These are phyloP conservation scores for Myrica gale DNA, from an alignment of 306 rosid species.

Conservation along the genomic window DNA sequence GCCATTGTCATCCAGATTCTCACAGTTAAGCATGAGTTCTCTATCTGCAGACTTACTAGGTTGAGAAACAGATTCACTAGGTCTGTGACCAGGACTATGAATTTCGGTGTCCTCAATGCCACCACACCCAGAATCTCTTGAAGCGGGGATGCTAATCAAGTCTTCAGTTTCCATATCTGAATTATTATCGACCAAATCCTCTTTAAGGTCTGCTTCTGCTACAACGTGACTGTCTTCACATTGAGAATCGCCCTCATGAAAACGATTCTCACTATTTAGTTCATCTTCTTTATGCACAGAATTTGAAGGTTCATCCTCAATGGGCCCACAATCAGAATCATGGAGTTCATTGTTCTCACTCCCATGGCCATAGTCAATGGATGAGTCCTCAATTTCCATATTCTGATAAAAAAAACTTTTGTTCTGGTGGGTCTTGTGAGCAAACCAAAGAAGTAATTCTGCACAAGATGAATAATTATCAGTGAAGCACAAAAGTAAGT, in stretches of 20 bases:
- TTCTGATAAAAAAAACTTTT: conserved; percentile 18
- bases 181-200: conserved; percentile 27
- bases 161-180: conserved; percentile 48
- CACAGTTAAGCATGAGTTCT: conserved; percentile 26
- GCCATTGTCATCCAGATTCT: conserved; percentile 10
- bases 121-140: conserved; percentile 23
- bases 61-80: conserved; percentile 7
- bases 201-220: conserved; percentile 16
- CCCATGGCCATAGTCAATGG: conserved; percentile 33
- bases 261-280: conserved; percentile 11
- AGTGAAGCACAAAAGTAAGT: conserved; percentile 12
- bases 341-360: conserved; percentile 28
- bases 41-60: conserved; percentile 29
- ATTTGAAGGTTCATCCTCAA: conserved; percentile 25
- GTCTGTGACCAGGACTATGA: background rate
- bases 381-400: conserved; percentile 51
- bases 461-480: conserved; percentile 18
- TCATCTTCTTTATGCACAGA: conserved; percentile 30
- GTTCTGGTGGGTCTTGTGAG: conserved; percentile 7
- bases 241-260: conserved; percentile 22
- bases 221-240: conserved; percentile 5
- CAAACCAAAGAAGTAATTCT: conserved; percentile 17
- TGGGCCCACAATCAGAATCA: conserved; percentile 10
- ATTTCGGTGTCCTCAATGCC: conserved; percentile 22
- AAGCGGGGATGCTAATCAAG: conserved; percentile 27